Conservation (phyloP, 2,329 filamentous ascomycete species). For the Lasiodiplodia citricola region DNA sequence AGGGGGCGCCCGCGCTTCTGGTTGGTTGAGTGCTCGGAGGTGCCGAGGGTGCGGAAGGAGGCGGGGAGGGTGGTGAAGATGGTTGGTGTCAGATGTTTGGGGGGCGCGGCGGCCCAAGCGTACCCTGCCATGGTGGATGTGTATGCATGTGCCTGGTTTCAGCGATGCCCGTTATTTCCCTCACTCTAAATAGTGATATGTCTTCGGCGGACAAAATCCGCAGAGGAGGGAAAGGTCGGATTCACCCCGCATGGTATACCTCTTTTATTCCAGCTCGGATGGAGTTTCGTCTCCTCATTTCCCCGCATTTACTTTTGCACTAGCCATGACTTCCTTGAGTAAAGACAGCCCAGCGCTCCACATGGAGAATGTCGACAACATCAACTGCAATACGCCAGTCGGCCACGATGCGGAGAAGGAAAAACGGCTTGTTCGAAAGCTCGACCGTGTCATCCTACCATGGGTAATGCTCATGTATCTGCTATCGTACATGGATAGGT, state of each 20-base stretch:
- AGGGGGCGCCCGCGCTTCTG: not conserved
- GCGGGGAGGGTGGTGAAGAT: not conserved
- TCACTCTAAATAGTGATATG: not conserved
- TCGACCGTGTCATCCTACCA: constrained; percentile 52
- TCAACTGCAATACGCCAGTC: not conserved
- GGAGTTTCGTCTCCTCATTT: too few relatives aligned
- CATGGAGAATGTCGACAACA: not conserved
- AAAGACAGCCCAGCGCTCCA: not conserved
- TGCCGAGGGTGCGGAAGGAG: not conserved
- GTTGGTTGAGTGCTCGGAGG: not conserved
- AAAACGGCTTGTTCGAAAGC: constrained; percentile 51
- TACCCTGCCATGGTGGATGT: not conserved
- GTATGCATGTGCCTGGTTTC: not conserved
- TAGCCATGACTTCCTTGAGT: not conserved
- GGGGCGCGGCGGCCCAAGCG: not conserved
- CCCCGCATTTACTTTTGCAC: not conserved
- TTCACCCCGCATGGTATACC: too few relatives aligned
- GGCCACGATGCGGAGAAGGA: constrained; percentile 39
- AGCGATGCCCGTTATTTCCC: not conserved
- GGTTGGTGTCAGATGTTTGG: not conserved
- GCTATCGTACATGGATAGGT: constrained; percentile 53
- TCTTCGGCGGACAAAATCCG: not conserved
- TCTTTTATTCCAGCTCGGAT: too few relatives aligned
- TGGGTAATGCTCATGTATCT: constrained; percentile 58
- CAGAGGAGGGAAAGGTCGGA: too few relatives aligned